Percentiles rank a stretch among this genome's conserved stretches.
These are phyloP conservation scores for Rhamnella rubrinervis DNA, from an alignment of 331 rosid species.

Conservation along the genomic window DNA sequence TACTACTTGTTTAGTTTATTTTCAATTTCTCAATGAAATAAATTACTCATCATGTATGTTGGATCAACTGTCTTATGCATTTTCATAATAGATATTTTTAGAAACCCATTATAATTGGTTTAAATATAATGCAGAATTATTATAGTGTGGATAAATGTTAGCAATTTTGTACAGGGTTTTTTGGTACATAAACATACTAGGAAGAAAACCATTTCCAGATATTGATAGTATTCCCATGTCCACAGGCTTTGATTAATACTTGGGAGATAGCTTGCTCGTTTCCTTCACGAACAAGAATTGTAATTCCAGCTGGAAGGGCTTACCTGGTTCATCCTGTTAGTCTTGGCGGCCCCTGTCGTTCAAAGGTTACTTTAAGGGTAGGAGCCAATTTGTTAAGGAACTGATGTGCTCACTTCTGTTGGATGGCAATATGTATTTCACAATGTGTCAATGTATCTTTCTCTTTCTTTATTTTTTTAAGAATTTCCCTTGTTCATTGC, in stretches of 20 bases:
- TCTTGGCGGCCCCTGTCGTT: constrained; percentile 76
- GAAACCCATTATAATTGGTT: too few species aligned
- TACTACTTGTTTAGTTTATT: background rate
- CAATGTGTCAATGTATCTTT: constrained; percentile 1
- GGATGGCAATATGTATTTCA: background rate
- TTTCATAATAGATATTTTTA: background rate
- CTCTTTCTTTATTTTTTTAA: constrained; percentile 7
- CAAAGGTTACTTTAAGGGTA: constrained; percentile 72
- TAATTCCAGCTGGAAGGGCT: constrained; percentile 46
- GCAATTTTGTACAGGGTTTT: too few species aligned
- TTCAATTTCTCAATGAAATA: background rate
- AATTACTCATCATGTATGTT: background rate
- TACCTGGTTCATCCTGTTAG: constrained; percentile 64
- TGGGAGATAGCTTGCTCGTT: constrained; percentile 77
- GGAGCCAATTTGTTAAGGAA: constrained; percentile 18
- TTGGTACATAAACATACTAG: background rate
- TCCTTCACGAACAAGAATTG: constrained; percentile 35
- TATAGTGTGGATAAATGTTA: too few species aligned
- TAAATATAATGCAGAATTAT: too few species aligned
- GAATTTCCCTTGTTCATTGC: background rate
- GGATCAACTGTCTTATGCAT: background rate
- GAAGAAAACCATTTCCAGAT: background rate
- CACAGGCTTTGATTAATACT: constrained; percentile 59
- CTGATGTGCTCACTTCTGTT: background rate
- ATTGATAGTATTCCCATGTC: constrained; percentile 8